Percentiles rank a stretch among this genome's conserved stretches.
Conservation (phyloP, 192 early-diverging fungal species). For the Entomortierella lignicola region DNA sequence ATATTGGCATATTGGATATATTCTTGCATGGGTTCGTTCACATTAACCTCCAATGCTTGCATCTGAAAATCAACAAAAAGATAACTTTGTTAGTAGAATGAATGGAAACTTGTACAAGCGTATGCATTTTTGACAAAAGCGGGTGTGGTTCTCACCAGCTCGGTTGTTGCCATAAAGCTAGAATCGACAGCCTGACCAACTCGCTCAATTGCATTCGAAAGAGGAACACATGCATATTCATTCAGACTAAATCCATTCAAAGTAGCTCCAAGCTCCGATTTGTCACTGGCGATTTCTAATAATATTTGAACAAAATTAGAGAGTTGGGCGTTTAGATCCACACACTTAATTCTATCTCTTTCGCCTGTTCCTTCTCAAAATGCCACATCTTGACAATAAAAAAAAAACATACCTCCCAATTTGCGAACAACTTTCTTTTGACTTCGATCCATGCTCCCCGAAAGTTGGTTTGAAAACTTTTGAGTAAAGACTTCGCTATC, state of each 20-base stretch:
- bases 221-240: constrained; percentile 65
- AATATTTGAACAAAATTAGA: not conserved
- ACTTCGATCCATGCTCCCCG: constrained; percentile 75
- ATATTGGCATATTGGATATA: constrained; percentile 88
- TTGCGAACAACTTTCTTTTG: constrained; percentile 80
- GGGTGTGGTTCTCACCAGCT: constrained; percentile 65
- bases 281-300: constrained; percentile 78
- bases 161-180: constrained; percentile 78
- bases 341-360: not conserved
- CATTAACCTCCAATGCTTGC: constrained; percentile 76
- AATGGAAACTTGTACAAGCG: too few species aligned
- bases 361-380: not conserved
- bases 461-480: constrained; percentile 86
- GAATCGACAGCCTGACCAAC: constrained; percentile 94
- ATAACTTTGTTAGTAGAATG: too few species aligned
- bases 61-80: too few species aligned
- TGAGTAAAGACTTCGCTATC: constrained; percentile 93
- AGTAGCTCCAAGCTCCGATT: constrained; percentile 89
- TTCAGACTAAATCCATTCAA: constrained; percentile 97
- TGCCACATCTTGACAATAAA: too few species aligned
- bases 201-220: constrained; percentile 90
- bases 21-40: constrained; percentile 88
- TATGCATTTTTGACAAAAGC: too few species aligned
- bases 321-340: constrained; percentile 2
- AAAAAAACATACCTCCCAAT: constrained; percentile 63